phyloP scores from a whole-genome alignment of 768 basidiomycete species.

The Hericium erinaceus region DNA sequence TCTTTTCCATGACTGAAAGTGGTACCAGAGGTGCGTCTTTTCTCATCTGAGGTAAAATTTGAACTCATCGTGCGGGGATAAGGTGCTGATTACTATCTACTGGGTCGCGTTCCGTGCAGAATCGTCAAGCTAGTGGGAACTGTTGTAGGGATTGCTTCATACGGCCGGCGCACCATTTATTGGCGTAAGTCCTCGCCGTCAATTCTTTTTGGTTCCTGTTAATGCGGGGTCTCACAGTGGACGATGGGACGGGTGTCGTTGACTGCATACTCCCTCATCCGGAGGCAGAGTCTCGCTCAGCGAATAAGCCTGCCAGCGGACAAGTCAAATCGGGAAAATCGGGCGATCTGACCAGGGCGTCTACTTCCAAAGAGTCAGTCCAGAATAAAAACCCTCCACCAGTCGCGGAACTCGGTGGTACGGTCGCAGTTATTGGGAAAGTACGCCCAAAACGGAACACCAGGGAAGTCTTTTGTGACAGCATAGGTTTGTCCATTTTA shows the following conservation, averaged over 20 bases:
- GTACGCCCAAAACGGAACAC: slow-evolving; percentile 1
- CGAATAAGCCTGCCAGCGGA: slow-evolving; percentile 2
- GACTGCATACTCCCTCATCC: slow-evolving; percentile 48
- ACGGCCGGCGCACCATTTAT: slow-evolving; percentile 53
- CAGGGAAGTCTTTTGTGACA: slow-evolving; percentile 6
- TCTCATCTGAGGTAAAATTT: background rate
- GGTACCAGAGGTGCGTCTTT: slow-evolving; percentile 1
- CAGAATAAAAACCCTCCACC: background rate
- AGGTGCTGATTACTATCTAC: slow-evolving; percentile 61
- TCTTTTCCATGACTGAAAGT: background rate
- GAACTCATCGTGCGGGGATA: background rate
- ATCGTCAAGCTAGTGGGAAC: slow-evolving; percentile 52
- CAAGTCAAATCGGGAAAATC: background rate
- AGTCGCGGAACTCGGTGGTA: slow-evolving; percentile 2
- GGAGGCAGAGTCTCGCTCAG: slow-evolving; percentile 14
- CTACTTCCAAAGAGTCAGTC: background rate
- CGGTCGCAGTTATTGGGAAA: slow-evolving; percentile 8
- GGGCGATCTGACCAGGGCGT: background rate
- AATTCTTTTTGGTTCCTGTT: background rate
- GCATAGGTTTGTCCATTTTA: slow-evolving; percentile 4
- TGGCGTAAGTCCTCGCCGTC: slow-evolving; percentile 30
- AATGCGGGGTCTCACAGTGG: slow-evolving; percentile 37
- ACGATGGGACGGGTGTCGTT: slow-evolving; percentile 68
- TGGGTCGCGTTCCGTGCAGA: slow-evolving; percentile 64
- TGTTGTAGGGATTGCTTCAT: slow-evolving; percentile 51